Evolutionary conservation across 495 filamentous ascomycete species (phyloP), one percentile per base, ranked within the genome.

Genomic region (Monascus purpureus): DNA sequence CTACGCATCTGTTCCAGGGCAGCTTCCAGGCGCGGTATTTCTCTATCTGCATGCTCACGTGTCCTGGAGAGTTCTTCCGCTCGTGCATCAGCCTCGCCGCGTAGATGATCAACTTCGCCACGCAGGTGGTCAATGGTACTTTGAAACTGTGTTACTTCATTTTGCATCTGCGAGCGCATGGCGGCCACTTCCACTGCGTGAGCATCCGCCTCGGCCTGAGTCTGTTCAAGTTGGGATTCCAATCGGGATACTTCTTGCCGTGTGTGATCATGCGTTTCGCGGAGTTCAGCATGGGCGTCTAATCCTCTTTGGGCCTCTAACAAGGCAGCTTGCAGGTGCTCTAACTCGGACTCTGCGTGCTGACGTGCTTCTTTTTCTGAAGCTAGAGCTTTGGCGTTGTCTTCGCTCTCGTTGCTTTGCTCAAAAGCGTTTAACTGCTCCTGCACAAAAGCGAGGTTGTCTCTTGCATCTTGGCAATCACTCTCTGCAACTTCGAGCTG

Each of bases 281-380:
- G 20, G 20, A 9, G 5, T 22, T 22, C 20, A 22, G 9, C 9
- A 22, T 22, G 4, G 5, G 9, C 9, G 20, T 22, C 20, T 9
- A 22, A 29, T 22, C 9, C 20, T 9, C 20, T 22, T 22, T 22
- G 20, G 9, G 20, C 4, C 29, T 53, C 47, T 5, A 40, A 38
- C 4, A 57, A 23, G 4, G 47, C 39, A 14, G 36, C 38, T 25
- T 56, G 41, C 37, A 58, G 31, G 27, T 52, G 56, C 7, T 53
- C 52, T 26, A 78, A 46, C 31, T 76, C 65, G 25, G 65, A 55
- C 37, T 79, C 59, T 0, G 68, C 61, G 12, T 59, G 51, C 1
- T 53, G 59, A 17, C 74, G 61, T 13, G 66, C 63, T 36, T 72
- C 69, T 36, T 77, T 77, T 36, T 76, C 72, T 2, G 63, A 40